These are phyloP conservation scores for Blastomyces gilchristii DNA, from an alignment of 2,329 filamentous ascomycete species.

Conservation along the genomic window DNA sequence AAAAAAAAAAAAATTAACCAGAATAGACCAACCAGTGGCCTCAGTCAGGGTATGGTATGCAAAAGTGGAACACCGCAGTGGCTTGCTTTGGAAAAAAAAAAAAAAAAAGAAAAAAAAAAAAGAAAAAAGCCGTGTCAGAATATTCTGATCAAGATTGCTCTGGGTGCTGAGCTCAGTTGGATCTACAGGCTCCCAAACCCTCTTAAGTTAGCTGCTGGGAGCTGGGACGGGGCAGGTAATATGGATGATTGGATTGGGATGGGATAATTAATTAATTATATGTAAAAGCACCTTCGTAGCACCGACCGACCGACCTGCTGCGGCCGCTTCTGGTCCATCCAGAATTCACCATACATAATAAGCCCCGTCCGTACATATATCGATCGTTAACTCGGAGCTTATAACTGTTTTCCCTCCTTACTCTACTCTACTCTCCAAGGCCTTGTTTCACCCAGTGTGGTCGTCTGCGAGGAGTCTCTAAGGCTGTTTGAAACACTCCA, in stretches of 20 bases:
- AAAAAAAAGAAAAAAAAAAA: background rate
- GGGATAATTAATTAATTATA: too few relatives aligned
- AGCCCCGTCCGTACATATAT: background rate
- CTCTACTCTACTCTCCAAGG: background rate
- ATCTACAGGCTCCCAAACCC: too few relatives aligned
- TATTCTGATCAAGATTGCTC: too few relatives aligned
- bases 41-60: background rate
- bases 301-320: background rate
- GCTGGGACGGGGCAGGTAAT: too few relatives aligned
- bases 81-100: background rate
- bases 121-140: background rate
- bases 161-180: too few relatives aligned
- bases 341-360: background rate
- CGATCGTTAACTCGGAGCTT: background rate
- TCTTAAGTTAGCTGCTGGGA: too few relatives aligned
- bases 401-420: background rate
- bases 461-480: background rate
- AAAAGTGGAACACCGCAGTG: background rate
- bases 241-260: too few relatives aligned
- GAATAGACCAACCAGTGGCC: background rate
- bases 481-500: background rate
- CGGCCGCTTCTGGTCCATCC: slow-evolving; percentile 1
- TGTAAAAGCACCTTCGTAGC: background rate
- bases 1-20: background rate
- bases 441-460: background rate